Evolutionary conservation across 1,284 basidiomycete species (phyloP).

Genomic region (Psilocybe mexicana): DNA sequence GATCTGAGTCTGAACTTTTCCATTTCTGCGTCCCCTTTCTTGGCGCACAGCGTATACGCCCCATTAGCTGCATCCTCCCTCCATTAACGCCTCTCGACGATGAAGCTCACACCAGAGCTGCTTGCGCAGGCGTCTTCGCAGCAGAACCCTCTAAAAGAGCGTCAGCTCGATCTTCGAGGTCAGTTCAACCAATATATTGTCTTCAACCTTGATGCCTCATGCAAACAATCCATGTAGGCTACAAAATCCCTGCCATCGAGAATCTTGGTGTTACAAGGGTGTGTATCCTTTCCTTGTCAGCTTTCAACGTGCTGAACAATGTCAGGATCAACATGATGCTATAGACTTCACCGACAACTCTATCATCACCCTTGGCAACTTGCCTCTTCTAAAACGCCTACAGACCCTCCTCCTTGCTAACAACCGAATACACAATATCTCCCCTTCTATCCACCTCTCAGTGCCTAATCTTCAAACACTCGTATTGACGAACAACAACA

Average conservation of each 20-base stretch:
- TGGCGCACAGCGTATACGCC: constrained; percentile 5
- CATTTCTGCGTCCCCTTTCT: constrained; percentile 13
- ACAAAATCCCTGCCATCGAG: constrained; percentile 98
- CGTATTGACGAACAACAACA: constrained; percentile 77
- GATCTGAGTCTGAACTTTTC: constrained; percentile 52
- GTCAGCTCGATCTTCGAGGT: constrained; percentile 95
- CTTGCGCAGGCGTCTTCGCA: constrained; percentile 76
- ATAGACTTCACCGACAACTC: constrained; percentile 98
- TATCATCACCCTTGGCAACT: constrained; percentile 84
- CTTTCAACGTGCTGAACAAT: constrained; percentile 16
- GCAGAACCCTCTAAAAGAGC: constrained; percentile 90
- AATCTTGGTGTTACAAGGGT: constrained; percentile 97
- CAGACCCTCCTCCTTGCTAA: constrained; percentile 83
- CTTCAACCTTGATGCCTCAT: constrained; percentile 21
- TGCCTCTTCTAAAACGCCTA: constrained; percentile 81
- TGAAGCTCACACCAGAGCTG: constrained; percentile 95
- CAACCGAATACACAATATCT: constrained; percentile 85
- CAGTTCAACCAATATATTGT: constrained; percentile 30
- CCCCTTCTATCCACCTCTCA: constrained; percentile 77
- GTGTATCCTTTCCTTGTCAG: constrained; percentile 31
- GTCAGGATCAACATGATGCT: constrained; percentile 86
- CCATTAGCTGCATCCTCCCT: constrained; percentile 2
- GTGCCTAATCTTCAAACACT: constrained; percentile 84
- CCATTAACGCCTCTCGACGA: constrained; percentile 37
- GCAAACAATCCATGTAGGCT: constrained; percentile 56